Percentiles rank a stretch among this genome's conserved stretches.
These are phyloP conservation scores for Macrotyloma uniflorum DNA, from an alignment of 306 rosid species.

Conservation along the genomic window DNA sequence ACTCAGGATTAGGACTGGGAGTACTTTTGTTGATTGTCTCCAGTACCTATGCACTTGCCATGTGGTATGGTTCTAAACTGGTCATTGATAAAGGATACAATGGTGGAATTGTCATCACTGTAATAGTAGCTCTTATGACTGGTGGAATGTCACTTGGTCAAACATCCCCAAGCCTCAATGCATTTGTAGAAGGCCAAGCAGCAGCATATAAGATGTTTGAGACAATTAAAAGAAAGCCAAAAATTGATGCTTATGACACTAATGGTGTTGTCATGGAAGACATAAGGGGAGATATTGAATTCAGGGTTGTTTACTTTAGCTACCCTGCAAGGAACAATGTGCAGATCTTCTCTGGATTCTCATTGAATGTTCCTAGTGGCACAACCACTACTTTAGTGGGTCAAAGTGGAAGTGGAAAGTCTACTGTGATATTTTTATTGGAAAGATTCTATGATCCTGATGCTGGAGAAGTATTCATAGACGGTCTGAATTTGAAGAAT, in stretches of 20 bases:
- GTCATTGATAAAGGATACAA: slow-evolving; percentile 64
- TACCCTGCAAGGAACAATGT: slow-evolving; percentile 87
- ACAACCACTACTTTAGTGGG: slow-evolving; percentile 84
- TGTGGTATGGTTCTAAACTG: slow-evolving; percentile 86
- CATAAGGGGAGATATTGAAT: slow-evolving; percentile 76
- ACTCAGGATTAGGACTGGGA: slow-evolving; percentile 74
- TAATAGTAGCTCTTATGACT: slow-evolving; percentile 70
- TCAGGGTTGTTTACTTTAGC: slow-evolving; percentile 67
- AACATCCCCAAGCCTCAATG: slow-evolving; percentile 75
- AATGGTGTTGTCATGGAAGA: slow-evolving; percentile 64
- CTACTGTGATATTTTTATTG: slow-evolving; percentile 72
- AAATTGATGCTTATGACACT: slow-evolving; percentile 69
- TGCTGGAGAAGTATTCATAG: slow-evolving; percentile 78
- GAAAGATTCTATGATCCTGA: slow-evolving; percentile 95
- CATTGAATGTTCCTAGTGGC: slow-evolving; percentile 68
- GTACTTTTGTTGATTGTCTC: slow-evolving; percentile 47
- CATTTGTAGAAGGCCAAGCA: slow-evolving; percentile 86
- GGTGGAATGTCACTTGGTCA: slow-evolving; percentile 92
- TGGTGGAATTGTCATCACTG: slow-evolving; percentile 75
- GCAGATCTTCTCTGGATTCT: slow-evolving; percentile 79
- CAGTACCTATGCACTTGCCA: slow-evolving; percentile 78
- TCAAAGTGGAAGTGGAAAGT: slow-evolving; percentile 96
- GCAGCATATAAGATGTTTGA: slow-evolving; percentile 92
- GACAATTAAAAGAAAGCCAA: slow-evolving; percentile 69
- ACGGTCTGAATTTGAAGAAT: slow-evolving; percentile 67